These are phyloP conservation scores for Xylaria longipes DNA, from an alignment of 495 filamentous ascomycete species.

Conservation along the genomic window DNA sequence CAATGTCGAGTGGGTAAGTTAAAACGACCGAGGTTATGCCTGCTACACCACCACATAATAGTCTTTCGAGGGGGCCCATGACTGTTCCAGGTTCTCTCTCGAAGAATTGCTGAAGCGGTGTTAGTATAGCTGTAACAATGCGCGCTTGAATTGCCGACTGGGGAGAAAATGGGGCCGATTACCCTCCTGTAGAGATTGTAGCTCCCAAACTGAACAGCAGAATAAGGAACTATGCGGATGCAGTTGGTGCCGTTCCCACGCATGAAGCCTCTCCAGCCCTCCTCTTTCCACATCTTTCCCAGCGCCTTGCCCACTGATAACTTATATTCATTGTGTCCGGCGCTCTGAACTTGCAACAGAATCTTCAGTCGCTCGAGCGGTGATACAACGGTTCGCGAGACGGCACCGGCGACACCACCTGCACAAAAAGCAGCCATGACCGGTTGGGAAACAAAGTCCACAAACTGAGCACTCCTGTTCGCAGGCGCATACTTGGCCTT, in stretches of 20 bases:
- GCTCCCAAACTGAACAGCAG: slow-evolving; percentile 95
- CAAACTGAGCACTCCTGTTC: slow-evolving; percentile 42
- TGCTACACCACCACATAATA: slow-evolving; percentile 85
- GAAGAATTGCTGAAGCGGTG: slow-evolving; percentile 64
- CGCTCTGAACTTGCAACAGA: slow-evolving; percentile 93
- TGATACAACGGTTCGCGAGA: slow-evolving; percentile 94
- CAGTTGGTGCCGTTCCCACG: slow-evolving; percentile 97
- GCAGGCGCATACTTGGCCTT: slow-evolving; percentile 36
- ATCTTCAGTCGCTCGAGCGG: slow-evolving; percentile 96
- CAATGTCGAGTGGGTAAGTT: slow-evolving; percentile 89
- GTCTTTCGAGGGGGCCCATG: slow-evolving; percentile 70
- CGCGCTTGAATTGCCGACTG: neutral
- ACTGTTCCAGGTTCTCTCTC: slow-evolving; percentile 72
- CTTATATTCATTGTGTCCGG: slow-evolving; percentile 89
- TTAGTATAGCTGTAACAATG: slow-evolving; percentile 18
- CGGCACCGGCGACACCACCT: slow-evolving; percentile 95
- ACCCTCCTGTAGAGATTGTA: slow-evolving; percentile 98
- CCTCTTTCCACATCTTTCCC: slow-evolving; percentile 92
- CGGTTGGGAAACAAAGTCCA: slow-evolving; percentile 70
- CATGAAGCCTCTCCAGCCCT: slow-evolving; percentile 96
- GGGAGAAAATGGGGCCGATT: slow-evolving; percentile 33
- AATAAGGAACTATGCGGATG: slow-evolving; percentile 97
- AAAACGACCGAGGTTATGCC: slow-evolving; percentile 90
- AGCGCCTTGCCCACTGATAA: slow-evolving; percentile 87
- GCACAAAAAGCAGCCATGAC: slow-evolving; percentile 91